phyloP scores from a whole-genome alignment of 345 rosid species.

The Aquilaria sinensis region DNA sequence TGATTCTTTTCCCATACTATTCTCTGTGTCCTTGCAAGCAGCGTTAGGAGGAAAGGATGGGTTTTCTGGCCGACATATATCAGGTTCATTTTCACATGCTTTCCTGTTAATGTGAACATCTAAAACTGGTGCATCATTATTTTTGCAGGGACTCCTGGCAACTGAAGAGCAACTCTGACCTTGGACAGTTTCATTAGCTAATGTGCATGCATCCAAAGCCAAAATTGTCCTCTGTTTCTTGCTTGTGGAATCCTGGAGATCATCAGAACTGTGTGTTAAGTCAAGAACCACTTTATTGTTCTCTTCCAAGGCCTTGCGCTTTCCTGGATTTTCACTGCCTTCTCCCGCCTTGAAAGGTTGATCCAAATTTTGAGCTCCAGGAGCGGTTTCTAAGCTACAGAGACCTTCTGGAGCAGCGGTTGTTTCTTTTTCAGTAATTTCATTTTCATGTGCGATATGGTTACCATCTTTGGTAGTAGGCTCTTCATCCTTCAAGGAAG shows the following conservation, averaged over 20 bases:
- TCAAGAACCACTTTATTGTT: constrained; percentile 12
- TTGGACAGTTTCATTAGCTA: constrained; percentile 18
- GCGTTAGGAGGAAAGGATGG: constrained; percentile 20
- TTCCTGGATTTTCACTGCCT: constrained; percentile 37
- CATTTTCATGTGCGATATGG: constrained; percentile 21
- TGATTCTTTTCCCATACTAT: constrained; percentile 22
- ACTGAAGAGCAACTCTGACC: constrained; percentile 15
- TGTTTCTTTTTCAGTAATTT: constrained; percentile 14
- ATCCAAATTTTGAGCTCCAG: constrained; percentile 27
- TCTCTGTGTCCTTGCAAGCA: constrained; percentile 21
- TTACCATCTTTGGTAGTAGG: constrained; percentile 19
- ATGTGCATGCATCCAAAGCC: constrained; percentile 16
- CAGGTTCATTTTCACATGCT: constrained; percentile 17
- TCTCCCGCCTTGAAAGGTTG: constrained; percentile 20
- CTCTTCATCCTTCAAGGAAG: constrained; percentile 25
- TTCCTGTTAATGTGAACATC: constrained; percentile 25
- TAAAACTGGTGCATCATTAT: constrained; percentile 14
- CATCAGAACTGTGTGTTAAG: constrained; percentile 18
- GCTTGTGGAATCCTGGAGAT: constrained; percentile 27
- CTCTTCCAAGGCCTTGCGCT: constrained; percentile 44
- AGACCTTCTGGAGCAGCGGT: constrained; percentile 24
- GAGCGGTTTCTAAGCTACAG: constrained; percentile 22
- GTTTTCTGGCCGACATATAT: constrained; percentile 20
- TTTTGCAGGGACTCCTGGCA: constrained; percentile 12
- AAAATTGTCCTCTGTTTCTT: constrained; percentile 59